Evolutionary conservation across 164 flowering plant genomes (phyloP).

Genomic region (Tetracentron sinense): DNA sequence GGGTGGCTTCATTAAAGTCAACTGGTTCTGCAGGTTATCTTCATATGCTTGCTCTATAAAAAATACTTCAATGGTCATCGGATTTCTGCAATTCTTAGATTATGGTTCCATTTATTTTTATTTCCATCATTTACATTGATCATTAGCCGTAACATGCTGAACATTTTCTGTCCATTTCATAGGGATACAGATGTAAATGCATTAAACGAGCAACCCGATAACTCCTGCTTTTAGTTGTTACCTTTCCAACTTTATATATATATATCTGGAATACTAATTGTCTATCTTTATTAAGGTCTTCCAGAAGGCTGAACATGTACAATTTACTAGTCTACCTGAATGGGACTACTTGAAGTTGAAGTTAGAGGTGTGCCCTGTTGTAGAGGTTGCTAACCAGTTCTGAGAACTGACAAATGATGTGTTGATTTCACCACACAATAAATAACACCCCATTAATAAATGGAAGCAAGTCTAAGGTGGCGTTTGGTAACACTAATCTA

Average conservation of each 20-base stretch:
- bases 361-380: too few species aligned
- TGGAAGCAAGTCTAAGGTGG: too few species aligned
- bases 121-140: not conserved
- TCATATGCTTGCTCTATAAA: not conserved
- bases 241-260: not conserved
- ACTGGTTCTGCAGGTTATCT: conserved; percentile 45
- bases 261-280: not conserved
- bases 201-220: not conserved
- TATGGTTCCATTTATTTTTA: not conserved
- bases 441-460: too few species aligned
- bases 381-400: not conserved
- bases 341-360: too few species aligned
- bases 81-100: not conserved
- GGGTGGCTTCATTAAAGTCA: conserved; percentile 45
- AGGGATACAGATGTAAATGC: not conserved
- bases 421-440: too few species aligned
- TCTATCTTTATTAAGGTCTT: not conserved
- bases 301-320: not conserved
- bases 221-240: too few species aligned
- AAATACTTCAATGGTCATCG: not conserved
- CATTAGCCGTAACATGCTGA: not conserved
- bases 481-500: too few species aligned
- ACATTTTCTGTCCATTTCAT: not conserved
- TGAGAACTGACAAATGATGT: not conserved
- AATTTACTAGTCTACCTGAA: too few species aligned